These are phyloP conservation scores for Phytophthora colocasiae DNA, from an alignment of 352 stramenopile species.

Conservation along the genomic window DNA sequence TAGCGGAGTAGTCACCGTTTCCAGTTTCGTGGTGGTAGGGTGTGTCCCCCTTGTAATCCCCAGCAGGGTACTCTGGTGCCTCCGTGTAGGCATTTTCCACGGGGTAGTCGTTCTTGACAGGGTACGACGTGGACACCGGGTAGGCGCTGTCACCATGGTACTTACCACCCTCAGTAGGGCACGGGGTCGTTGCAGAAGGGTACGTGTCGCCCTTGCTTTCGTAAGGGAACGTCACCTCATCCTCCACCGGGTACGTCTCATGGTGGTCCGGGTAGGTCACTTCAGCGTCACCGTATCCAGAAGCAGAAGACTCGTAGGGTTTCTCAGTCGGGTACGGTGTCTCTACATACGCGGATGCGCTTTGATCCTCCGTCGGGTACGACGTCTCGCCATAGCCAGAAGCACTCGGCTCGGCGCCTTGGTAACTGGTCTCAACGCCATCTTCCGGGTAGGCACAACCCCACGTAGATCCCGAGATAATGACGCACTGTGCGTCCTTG, in stretches of 20 bases:
- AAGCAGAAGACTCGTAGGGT: conserved; percentile 9
- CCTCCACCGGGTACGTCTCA: conserved; percentile 21
- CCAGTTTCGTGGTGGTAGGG: conserved; percentile 13
- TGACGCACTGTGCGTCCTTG: conserved; percentile 45
- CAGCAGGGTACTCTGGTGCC: no score
- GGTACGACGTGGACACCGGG: no score
- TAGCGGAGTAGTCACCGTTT: not conserved
- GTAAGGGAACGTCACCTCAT: conserved; percentile 25
- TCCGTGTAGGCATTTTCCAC: no score
- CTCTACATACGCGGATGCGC: not conserved
- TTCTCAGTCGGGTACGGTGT: conserved; percentile 5
- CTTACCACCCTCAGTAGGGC: no score
- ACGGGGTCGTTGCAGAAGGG: no score
- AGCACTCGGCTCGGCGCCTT: conserved; percentile 1
- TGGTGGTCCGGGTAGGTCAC: conserved; percentile 25
- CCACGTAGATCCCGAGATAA: conserved; percentile 42
- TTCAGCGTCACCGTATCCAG: conserved; percentile 21
- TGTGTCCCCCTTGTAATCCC: no score
- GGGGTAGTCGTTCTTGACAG: no score
- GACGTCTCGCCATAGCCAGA: not conserved
- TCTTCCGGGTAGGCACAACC: conserved; percentile 34
- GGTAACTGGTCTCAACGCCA: conserved; percentile 7
- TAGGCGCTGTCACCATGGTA: not conserved
- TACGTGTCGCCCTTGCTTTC: not conserved
- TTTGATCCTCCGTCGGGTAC: not conserved